phyloP scores from a whole-genome alignment of 106 monocot species.

The Cymbidium sinense region DNA sequence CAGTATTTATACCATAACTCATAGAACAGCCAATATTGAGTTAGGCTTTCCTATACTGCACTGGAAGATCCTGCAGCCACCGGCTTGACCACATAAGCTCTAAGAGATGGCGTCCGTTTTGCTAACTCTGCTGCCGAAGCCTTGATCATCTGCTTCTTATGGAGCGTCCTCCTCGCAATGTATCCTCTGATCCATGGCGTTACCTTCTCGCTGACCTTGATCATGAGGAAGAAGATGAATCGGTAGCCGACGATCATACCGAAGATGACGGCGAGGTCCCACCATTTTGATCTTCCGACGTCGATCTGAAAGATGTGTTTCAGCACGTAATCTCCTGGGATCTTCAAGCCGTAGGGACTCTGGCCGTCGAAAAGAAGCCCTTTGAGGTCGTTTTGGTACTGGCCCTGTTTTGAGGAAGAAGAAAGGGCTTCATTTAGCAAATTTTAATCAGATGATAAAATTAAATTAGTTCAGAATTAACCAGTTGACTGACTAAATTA shows the following conservation, averaged over 20 bases:
- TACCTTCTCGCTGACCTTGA: conserved; percentile 56
- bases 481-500: too few relatives aligned
- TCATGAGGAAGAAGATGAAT: conserved; percentile 59
- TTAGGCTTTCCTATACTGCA: background rate
- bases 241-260: conserved; percentile 67
- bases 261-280: conserved; percentile 46
- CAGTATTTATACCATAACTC: too few relatives aligned
- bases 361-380: conserved; percentile 62
- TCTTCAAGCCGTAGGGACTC: conserved; percentile 44
- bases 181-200: conserved; percentile 57
- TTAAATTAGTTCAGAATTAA: too few relatives aligned
- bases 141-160: conserved; percentile 22
- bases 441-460: too few relatives aligned
- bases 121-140: conserved; percentile 13
- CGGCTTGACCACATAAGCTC: conserved; percentile 28
- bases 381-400: conserved; percentile 59
- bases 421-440: too few relatives aligned
- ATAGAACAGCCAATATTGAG: too few relatives aligned
- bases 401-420: too few relatives aligned
- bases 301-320: conserved; percentile 61
- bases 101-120: conserved; percentile 37
- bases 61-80: too few relatives aligned
- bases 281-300: conserved; percentile 56
- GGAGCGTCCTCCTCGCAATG: conserved; percentile 46
- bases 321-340: conserved; percentile 56